Conservation (phyloP, 495 filamentous ascomycete genomes). For the Aspergillus panamensis region DNA sequence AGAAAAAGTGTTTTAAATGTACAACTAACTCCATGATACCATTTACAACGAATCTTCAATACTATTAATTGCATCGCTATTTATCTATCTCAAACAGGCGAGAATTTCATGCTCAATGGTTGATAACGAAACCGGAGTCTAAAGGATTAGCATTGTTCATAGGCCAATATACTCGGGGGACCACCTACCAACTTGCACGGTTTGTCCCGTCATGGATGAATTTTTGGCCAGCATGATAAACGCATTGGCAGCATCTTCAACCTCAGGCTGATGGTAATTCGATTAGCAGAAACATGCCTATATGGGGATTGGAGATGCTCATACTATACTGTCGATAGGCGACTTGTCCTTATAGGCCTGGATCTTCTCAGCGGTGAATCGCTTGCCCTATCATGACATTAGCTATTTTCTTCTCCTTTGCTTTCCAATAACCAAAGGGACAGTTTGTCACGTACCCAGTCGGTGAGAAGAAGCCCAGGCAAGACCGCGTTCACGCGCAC, state of each 20-base stretch:
- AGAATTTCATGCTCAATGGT: constrained; percentile 9
- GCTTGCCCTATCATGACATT: constrained; percentile 36
- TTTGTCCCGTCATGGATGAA: constrained; percentile 55
- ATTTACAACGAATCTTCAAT: constrained; percentile 6
- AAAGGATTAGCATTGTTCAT: constrained; percentile 14
- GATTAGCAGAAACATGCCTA: constrained; percentile 12
- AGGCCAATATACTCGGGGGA: background rate
- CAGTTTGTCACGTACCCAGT: constrained; percentile 55
- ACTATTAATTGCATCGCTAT: background rate
- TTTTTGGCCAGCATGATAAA: constrained; percentile 54
- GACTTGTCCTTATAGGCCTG: constrained; percentile 35
- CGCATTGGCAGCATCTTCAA: constrained; percentile 54
- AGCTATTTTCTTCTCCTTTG: background rate
- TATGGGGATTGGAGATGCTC: constrained; percentile 2
- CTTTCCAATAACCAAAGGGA: background rate
- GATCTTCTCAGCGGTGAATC: constrained; percentile 43
- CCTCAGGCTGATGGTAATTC: constrained; percentile 38
- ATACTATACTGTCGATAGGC: constrained; percentile 44
- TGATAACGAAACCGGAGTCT: constrained; percentile 40
- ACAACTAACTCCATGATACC: constrained; percentile 25
- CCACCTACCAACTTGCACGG: constrained; percentile 49
- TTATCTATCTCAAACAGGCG: background rate
- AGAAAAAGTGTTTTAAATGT: constrained; percentile 13
- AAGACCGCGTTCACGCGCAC: constrained; percentile 64
- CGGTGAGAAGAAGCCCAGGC: constrained; percentile 65